phyloP scores from a whole-genome alignment of 2,329 filamentous ascomycete species.

The Colletotrichum scovillei region DNA sequence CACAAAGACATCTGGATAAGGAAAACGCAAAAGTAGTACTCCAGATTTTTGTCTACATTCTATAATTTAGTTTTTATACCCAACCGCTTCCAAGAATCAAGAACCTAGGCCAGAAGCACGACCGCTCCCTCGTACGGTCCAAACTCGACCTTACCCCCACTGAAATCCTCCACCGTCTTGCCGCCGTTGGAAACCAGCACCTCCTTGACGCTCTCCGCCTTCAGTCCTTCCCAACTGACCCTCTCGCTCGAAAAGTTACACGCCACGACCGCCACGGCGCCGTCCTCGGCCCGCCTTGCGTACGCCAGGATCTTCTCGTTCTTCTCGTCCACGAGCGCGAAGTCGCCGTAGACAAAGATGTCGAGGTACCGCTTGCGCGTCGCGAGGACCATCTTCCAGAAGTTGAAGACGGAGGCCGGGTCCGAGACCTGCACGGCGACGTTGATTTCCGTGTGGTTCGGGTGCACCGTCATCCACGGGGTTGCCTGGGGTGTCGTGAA shows the following conservation, averaged over 20 bases:
- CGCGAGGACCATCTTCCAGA: conserved; percentile 70
- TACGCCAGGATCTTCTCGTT: conserved; percentile 53
- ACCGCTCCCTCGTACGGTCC: conserved; percentile 51
- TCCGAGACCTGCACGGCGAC: conserved; percentile 64
- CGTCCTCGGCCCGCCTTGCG: conserved; percentile 45
- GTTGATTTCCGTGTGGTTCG: conserved; percentile 72
- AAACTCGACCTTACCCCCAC: conserved; percentile 43
- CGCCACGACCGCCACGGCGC: conserved; percentile 47
- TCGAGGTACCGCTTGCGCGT: conserved; percentile 71
- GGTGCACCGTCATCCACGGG: conserved; percentile 79
- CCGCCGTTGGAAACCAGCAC: conserved; percentile 48
- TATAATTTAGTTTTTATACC: background rate
- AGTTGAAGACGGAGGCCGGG: conserved; percentile 65
- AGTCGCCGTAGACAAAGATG: conserved; percentile 74
- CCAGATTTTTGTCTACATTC: background rate
- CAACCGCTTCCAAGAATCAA: too few relatives aligned
- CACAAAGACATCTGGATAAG: too few relatives aligned
- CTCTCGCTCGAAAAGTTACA: conserved; percentile 51
- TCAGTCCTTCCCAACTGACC: conserved; percentile 45
- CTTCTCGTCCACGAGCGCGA: conserved; percentile 50
- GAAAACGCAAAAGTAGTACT: background rate
- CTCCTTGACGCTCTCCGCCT: conserved; percentile 42
- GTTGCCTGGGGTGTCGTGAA: conserved; percentile 65
- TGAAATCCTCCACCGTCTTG: conserved; percentile 43
- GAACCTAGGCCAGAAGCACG: conserved; percentile 41